Base-by-base conservation (phyloP, 1,284 basidiomycete species). In the Moniliella sp. region DNA sequence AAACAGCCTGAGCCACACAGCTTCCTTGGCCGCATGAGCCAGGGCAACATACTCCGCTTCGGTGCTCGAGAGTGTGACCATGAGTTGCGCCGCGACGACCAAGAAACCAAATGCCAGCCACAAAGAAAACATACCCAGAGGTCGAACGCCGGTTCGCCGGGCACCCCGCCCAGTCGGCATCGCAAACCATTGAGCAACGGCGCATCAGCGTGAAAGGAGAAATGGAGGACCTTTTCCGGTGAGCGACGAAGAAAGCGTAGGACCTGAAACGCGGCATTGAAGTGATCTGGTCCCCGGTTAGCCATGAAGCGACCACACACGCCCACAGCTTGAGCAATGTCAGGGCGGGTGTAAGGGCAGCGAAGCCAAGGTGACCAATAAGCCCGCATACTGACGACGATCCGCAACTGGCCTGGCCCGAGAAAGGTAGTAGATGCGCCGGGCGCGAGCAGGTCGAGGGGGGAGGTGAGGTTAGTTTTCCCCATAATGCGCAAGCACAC, bases 161-260 rank as follows among this genome's bases (percentile, higher is more conserved):
- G 26, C 32, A 27, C 11, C 29, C 33, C 9, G 32, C 39, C 35
- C 35, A 42, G 25, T 42, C 35, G 5, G 32, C 16, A 15, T 43
- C 39, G 19, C 18, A 18, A 23, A 10, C 28, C 28, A 4, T 18
- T 11, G 5, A 30, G 8, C n/a, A n/a, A n/a, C 14, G 15, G 8
- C 9, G 15, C 27, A 12, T 14, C 12, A 5, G 4, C 9, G 15
- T 15, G 9, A 9, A 11, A 5, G 10, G 14, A 8, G 27, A 15
- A 42, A 2, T 33, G 31, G 12, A 67, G 50, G 23, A 47, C 43
- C 8, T 60, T 30, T 10, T 50, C 27, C n/a, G n/a, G n/a, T n/a
- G 67, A 79, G 56, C 76, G 62, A n/a, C 62, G 57, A 1, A 70
- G 56, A 40, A 70, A 70, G 0, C 53, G 50, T 0, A 68, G 45